phyloP scores from a whole-genome alignment of 208 protist genomes.

The Trypanosoma lewisi region DNA sequence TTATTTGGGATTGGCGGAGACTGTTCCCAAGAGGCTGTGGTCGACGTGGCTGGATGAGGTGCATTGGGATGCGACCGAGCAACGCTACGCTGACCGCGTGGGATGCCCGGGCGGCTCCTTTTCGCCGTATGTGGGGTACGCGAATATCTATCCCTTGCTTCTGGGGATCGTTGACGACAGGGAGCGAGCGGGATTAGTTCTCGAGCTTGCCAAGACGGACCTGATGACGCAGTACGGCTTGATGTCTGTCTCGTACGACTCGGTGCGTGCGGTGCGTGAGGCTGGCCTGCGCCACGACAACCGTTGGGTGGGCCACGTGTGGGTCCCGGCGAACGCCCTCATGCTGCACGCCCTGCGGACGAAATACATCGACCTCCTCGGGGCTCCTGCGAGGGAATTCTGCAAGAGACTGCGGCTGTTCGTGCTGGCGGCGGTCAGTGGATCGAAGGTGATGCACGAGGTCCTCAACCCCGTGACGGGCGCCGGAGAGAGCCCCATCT shows the following conservation, averaged over 20 bases:
- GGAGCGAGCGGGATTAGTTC: constrained; percentile 34
- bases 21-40: constrained; percentile 64
- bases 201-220: constrained; percentile 44
- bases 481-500: too few relatives aligned
- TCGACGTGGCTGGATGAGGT: constrained; percentile 53
- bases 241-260: constrained; percentile 71
- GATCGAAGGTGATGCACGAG: too few relatives aligned
- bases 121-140: constrained; percentile 75
- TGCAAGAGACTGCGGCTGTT: too few relatives aligned
- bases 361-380: too few relatives aligned
- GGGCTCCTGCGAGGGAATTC: too few relatives aligned
- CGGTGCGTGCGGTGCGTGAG: constrained; percentile 55
- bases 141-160: constrained; percentile 72
- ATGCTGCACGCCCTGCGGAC: too few relatives aligned
- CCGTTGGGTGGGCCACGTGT: constrained; percentile 70
- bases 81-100: constrained; percentile 67
- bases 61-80: constrained; percentile 61
- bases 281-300: constrained; percentile 50
- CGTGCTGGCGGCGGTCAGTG: too few relatives aligned
- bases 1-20: constrained; percentile 44
- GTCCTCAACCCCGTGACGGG: too few relatives aligned
- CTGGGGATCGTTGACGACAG: constrained; percentile 51
- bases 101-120: constrained; percentile 55
- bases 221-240: constrained; percentile 62
- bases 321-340: too few relatives aligned